Percentiles rank a stretch among this genome's conserved stretches.
Evolutionary conservation across 129 eudicot species (phyloP).

Genomic region (Helianthus tuberosus): DNA sequence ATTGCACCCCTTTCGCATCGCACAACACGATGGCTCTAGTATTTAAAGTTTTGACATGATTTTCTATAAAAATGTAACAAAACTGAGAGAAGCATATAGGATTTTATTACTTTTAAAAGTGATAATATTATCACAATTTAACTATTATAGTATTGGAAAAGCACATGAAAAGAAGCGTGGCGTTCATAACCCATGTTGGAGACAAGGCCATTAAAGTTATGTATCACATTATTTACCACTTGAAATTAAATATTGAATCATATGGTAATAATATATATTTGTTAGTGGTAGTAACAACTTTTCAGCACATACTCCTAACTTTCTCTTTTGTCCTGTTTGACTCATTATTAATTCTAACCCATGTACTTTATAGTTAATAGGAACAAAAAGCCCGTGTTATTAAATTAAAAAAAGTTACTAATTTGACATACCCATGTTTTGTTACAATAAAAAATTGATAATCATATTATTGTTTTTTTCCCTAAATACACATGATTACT

Average conservation of each 20-base stretch:
- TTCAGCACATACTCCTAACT: constrained; percentile 33
- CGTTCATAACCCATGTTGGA: constrained; percentile 31
- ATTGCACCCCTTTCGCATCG: too few relatives aligned
- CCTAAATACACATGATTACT: too few relatives aligned
- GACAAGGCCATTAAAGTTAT: constrained; percentile 30
- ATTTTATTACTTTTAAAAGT: not conserved
- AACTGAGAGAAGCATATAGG: not conserved
- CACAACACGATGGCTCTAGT: too few relatives aligned
- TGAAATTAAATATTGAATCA: constrained; percentile 33
- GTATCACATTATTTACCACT: constrained; percentile 33
- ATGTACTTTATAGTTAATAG: not conserved
- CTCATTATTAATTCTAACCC: constrained; percentile 23
- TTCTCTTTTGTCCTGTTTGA: constrained; percentile 36
- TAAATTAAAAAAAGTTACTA: not conserved
- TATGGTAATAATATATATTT: constrained; percentile 27
- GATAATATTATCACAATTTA: not conserved
- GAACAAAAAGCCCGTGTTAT: not conserved
- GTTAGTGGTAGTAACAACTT: constrained; percentile 21
- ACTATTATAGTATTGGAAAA: constrained; percentile 9
- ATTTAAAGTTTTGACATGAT: too few relatives aligned
- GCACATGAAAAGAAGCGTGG: constrained; percentile 29
- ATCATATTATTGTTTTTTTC: too few relatives aligned
- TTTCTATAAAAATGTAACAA: too few relatives aligned
- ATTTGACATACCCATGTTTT: not conserved
- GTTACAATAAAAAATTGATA: too few relatives aligned